Evolutionary conservation across 148 eudicot species (phyloP), one percentile per base, ranked within the genome.

Genomic region (Vaccinium vitisidaea): DNA sequence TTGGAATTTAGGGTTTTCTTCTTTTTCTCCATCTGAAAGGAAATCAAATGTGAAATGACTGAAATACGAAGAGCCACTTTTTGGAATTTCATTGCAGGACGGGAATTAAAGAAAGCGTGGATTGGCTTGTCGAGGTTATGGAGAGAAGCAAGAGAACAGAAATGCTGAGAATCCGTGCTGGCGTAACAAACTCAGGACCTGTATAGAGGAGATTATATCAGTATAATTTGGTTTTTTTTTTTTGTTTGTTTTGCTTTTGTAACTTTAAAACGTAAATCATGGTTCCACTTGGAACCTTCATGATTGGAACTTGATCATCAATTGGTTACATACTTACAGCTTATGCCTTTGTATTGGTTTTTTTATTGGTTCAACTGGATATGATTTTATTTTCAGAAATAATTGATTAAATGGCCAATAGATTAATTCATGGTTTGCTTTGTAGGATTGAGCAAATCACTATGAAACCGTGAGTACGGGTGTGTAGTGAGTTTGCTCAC

Each of bases 121-220:
- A 94, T 58, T 97, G 99, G 99, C 98, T 97, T 4, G 93, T 97
- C 76, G 98, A 95, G 76, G 93, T 90, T 70, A 97, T 97, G 98
- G 98, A 92, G 84, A 93, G 95, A 88, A 97, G 99, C 87, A 95
- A 95, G 90, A 92, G 99, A 85, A 93, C 98, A 25, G 96, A 97
- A 84, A 91, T 88, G 89, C 88, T 97, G 87, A 89, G 93, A 87
- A 84, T 87, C 55, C 98, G 98, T 53, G 89, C 96, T 63, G 93
- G 93, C 59, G 15, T 77, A 1, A 50, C 84, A 69, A 86, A 88
- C 52, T 46, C 84, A 10, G 84, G 83, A 70, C 56, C 84, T 82
- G 86, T 69, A 83, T 86, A 86, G 87, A 84, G 77, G 75, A n/a
- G 54, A 61, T 75, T 61, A 77, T 76, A 80, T 32, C 70, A 43